Evolutionary conservation across 768 basidiomycete genomes (phyloP).

Genomic region (Roridomyces roridus): DNA sequence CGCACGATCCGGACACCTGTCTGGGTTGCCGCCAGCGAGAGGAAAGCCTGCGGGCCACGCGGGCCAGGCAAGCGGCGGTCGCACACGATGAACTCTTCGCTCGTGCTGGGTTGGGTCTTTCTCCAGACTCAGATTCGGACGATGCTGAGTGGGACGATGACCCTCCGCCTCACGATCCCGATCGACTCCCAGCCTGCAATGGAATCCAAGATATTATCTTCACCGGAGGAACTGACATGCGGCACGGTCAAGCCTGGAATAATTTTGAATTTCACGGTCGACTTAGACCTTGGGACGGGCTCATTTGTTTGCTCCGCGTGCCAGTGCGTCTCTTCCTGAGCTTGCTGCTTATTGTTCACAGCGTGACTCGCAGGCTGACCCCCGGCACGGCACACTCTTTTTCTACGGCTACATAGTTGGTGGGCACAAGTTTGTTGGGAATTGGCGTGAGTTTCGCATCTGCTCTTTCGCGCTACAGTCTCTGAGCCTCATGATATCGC

Average conservation of each 20-base stretch:
- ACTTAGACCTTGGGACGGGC: conserved; percentile 63
- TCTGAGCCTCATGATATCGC: too few species aligned
- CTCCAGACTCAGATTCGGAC: conserved; percentile 25
- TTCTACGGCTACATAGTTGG: conserved; percentile 78
- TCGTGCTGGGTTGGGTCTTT: conserved; percentile 24
- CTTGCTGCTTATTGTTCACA: conserved; percentile 2
- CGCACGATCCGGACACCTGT: conserved; percentile 51
- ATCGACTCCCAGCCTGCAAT: conserved; percentile 41
- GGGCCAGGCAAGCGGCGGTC: neutral
- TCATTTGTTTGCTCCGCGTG: conserved; percentile 57
- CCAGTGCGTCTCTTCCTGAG: conserved; percentile 34
- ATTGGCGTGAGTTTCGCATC: too few species aligned
- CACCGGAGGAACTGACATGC: conserved; percentile 61
- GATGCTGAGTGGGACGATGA: conserved; percentile 13
- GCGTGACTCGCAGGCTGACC: conserved; percentile 20
- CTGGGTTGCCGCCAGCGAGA: conserved; percentile 21
- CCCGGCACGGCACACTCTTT: conserved; percentile 43
- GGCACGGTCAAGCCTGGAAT: conserved; percentile 55
- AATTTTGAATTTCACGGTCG: conserved; percentile 57
- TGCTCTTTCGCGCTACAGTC: too few species aligned
- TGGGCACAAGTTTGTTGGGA: conserved; percentile 70
- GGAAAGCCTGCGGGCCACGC: conserved; percentile 19
- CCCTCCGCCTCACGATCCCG: conserved; percentile 20
- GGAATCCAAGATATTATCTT: conserved; percentile 68
- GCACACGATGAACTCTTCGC: conserved; percentile 6